A percentile compares a stretch with the other conserved stretches of the same genome.
Conservation (phyloP, 768 basidiomycete genomes). For the Lactarius hatsudake region DNA sequence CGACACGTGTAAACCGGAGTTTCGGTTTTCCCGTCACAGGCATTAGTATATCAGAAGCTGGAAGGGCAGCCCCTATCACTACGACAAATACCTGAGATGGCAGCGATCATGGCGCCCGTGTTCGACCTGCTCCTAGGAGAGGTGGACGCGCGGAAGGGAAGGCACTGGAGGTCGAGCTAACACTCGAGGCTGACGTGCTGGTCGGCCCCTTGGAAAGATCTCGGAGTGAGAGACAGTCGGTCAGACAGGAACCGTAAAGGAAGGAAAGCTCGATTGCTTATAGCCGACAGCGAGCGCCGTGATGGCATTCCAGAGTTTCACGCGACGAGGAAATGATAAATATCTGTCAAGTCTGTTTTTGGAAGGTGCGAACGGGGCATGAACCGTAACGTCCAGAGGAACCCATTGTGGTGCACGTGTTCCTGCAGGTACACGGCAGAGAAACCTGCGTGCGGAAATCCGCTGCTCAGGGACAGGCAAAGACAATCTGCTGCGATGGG, state of each 20-base stretch:
- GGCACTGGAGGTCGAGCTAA: no score
- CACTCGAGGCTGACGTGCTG: neutral
- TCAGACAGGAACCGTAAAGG: neutral
- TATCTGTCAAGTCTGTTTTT: neutral
- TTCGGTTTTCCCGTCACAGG: no score
- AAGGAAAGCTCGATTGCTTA: neutral
- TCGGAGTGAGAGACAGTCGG: neutral
- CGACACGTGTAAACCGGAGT: no score
- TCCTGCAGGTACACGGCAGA: constrained; percentile 10
- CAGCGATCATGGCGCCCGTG: no score
- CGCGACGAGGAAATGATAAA: neutral
- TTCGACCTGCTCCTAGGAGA: no score
- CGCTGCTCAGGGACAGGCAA: neutral
- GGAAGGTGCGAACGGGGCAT: neutral
- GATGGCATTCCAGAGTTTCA: neutral
- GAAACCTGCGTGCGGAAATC: neutral
- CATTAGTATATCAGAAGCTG: no score
- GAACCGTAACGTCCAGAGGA: neutral
- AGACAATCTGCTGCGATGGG: neutral
- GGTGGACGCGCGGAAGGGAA: no score
- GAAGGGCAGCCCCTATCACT: no score
- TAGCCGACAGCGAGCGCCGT: neutral
- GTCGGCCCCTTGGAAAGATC: neutral
- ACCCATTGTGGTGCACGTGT: constrained; percentile 13
- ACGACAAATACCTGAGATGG: no score